Conservation (phyloP, 768 basidiomycete genomes). For the Mycena floridula region DNA sequence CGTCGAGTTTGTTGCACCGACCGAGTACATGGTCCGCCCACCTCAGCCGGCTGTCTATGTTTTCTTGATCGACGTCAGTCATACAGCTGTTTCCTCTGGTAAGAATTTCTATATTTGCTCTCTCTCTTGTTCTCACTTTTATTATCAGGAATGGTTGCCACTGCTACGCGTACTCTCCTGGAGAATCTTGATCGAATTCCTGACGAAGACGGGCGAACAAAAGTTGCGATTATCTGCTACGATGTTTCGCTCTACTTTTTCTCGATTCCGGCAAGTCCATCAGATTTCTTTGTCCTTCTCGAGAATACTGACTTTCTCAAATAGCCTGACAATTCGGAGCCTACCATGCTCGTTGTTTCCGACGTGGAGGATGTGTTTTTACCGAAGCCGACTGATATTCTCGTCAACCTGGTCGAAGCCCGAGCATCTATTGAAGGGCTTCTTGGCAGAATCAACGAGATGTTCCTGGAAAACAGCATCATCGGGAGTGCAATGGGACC, state of each 20-base stretch:
- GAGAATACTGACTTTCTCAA: not conserved
- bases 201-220: constrained; percentile 89
- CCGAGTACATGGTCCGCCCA: constrained; percentile 98
- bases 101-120: constrained; percentile 11
- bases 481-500: constrained; percentile 94
- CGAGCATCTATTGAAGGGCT: constrained; percentile 75
- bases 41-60: constrained; percentile 97
- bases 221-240: constrained; percentile 87
- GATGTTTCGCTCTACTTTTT: constrained; percentile 96
- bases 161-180: constrained; percentile 92
- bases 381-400: constrained; percentile 93
- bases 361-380: constrained; percentile 97
- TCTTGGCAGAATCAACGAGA: constrained; percentile 80
- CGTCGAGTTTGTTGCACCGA: constrained; percentile 97
- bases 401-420: constrained; percentile 88
- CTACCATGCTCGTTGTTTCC: constrained; percentile 94
- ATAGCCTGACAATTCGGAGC: constrained; percentile 67
- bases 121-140: not conserved
- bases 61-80: constrained; percentile 96
- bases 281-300: not conserved
- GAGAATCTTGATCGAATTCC: constrained; percentile 95
- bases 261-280: constrained; percentile 68
- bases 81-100: constrained; percentile 87
- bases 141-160: constrained; percentile 88
- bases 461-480: constrained; percentile 96